A percentile compares a stretch with the other conserved stretches of the same genome.
phyloP scores from a whole-genome alignment of 345 rosid species.

The Adansonia digitata region DNA sequence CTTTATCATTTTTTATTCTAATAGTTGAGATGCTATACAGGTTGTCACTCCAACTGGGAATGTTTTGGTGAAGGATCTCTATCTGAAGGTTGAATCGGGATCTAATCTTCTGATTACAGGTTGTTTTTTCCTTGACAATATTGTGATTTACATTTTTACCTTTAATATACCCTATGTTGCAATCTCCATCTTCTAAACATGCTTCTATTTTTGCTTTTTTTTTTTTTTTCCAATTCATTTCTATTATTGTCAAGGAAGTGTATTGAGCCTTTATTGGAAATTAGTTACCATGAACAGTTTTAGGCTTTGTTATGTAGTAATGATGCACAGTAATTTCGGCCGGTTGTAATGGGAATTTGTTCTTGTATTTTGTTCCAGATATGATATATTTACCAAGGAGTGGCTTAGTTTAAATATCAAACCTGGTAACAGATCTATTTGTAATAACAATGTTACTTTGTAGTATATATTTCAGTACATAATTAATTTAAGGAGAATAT shows the following conservation, averaged over 20 bases:
- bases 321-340: not conserved
- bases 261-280: not conserved
- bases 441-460: not conserved
- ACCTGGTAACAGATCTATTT: not conserved
- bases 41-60: conserved; percentile 96
- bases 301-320: not conserved
- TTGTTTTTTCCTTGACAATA: conserved; percentile 25
- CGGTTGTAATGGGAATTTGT: not conserved
- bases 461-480: not conserved
- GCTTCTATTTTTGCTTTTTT: not conserved
- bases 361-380: not conserved
- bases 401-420: not conserved
- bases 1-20: conserved; percentile 12
- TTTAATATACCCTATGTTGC: not conserved
- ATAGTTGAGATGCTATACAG: conserved; percentile 36
- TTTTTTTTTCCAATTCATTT: too few relatives aligned
- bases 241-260: not conserved
- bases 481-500: not conserved
- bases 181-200: not conserved
- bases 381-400: not conserved
- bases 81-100: conserved; percentile 80
- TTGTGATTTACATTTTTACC: not conserved
- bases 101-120: conserved; percentile 99
- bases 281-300: not conserved
- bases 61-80: conserved; percentile 88